These are phyloP conservation scores for Penicillium frequentans DNA, from an alignment of 2,329 filamentous ascomycete genomes.

Conservation along the genomic window DNA sequence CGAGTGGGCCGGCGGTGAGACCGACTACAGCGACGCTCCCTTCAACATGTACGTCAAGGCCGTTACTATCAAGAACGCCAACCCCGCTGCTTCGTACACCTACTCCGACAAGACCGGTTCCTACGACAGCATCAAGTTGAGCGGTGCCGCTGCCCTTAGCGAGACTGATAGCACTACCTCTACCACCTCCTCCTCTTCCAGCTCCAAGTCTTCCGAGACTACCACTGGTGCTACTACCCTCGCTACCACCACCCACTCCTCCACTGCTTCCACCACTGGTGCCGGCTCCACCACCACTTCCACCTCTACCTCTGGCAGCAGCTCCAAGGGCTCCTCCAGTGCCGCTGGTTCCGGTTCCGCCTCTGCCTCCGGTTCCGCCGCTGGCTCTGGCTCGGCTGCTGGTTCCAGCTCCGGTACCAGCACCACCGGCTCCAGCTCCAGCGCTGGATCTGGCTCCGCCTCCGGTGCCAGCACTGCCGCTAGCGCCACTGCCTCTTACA, in stretches of 20 bases:
- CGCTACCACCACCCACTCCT: not conserved
- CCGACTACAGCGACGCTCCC: constrained; percentile 65
- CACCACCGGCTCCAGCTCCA: constrained; percentile 7
- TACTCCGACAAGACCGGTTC: constrained; percentile 63
- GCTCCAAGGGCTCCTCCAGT: constrained; percentile 15
- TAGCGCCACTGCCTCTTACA: constrained; percentile 13
- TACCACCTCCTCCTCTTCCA: constrained; percentile 2
- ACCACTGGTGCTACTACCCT: constrained; percentile 1
- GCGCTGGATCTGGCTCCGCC: constrained; percentile 7
- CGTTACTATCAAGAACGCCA: constrained; percentile 56
- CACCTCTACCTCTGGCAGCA: constrained; percentile 1
- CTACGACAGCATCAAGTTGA: constrained; percentile 62
- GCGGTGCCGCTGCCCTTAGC: constrained; percentile 13
- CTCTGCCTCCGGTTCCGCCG: constrained; percentile 12
- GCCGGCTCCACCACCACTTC: not conserved
- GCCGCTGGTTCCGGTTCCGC: constrained; percentile 8
- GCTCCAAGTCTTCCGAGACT: constrained; percentile 8
- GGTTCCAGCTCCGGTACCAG: constrained; percentile 12
- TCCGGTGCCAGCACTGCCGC: constrained; percentile 8
- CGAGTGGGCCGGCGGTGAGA: constrained; percentile 69
- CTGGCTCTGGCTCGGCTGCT: constrained; percentile 14
- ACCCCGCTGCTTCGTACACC: constrained; percentile 62
- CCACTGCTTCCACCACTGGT: not conserved
- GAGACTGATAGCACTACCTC: constrained; percentile 1
- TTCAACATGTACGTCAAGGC: constrained; percentile 74